phyloP scores from a whole-genome alignment of 148 eudicot genomes.

The Chenopodium berlandieri region DNA sequence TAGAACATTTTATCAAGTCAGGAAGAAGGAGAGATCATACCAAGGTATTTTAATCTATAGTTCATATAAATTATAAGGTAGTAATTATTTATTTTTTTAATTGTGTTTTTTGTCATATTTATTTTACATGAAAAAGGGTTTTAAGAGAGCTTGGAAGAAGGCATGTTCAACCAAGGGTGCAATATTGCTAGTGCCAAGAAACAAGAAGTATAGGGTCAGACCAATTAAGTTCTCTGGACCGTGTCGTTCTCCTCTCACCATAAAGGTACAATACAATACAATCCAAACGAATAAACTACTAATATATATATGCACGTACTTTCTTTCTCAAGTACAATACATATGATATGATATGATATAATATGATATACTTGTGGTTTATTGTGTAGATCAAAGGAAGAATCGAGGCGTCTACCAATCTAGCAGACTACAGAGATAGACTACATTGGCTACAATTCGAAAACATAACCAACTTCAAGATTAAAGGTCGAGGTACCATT shows the following conservation, averaged over 20 bases:
- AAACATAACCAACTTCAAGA: slow-evolving; percentile 44
- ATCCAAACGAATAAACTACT: too few relatives aligned
- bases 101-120: background rate
- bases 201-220: slow-evolving; percentile 56
- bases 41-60: slow-evolving; percentile 26
- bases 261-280: slow-evolving; percentile 34
- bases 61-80: background rate
- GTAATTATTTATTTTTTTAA: background rate
- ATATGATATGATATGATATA: too few relatives aligned
- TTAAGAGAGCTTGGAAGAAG: slow-evolving; percentile 61
- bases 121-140: slow-evolving; percentile 47
- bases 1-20: slow-evolving; percentile 39
- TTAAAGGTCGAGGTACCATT: slow-evolving; percentile 70
- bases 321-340: too few relatives aligned
- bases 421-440: slow-evolving; percentile 45
- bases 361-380: background rate
- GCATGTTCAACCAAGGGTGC: slow-evolving; percentile 49
- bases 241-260: slow-evolving; percentile 41
- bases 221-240: slow-evolving; percentile 74
- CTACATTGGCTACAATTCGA: slow-evolving; percentile 60
- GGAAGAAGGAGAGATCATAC: slow-evolving; percentile 39
- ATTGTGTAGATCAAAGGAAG: slow-evolving; percentile 58
- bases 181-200: slow-evolving; percentile 49
- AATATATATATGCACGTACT: too few relatives aligned
- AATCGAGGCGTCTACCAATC: slow-evolving; percentile 51